Evolutionary conservation across 1,139 yeast genomes (phyloP), one percentile per base, ranked within the genome.

Genomic region (Blastobotrys illinoisensis): DNA sequence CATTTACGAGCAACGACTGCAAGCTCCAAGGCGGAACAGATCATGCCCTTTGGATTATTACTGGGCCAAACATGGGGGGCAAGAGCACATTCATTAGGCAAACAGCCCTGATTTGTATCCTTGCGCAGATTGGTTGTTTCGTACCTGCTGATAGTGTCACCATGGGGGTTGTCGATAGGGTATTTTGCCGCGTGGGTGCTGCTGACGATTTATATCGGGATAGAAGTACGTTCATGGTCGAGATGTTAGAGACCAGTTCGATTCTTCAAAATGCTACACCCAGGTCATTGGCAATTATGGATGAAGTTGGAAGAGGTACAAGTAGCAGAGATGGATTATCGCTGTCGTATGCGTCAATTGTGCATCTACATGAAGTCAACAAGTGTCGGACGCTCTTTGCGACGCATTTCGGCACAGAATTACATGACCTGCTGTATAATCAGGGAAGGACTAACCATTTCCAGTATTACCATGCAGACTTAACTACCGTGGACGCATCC

Each of bases 291-390:
- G 97, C 97, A 0, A 86, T 93, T 32, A 81, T 93, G 48, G 99
- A 93, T 71, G 99, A 93, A 64, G 85, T 93, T n/a, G 99, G 99
- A 0, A 76, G 99, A 57, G 99, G 99, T 0, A 93, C 99, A 0
- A 87, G 96, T 58, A 86, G 91, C 0, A 76, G 77, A 54, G 99
- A 93, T 71, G 98, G 99, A 0, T 75, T 89, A 7, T 88, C 97
- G 0, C 84, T 93, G 55, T 97, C 99, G 0, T 90, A 79, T 72
- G 95, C 96, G 0, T 80, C 95, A 0, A 71, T 93, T 49, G 69
- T 79, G 44, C 81, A 85, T 64, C 70, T 93, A 51, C 64, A 81
- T 13, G 69, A 73, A 7, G 71, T 68, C 1, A 88, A 85, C 62
- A 76, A 80, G 61, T 85, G 96, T 62, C 77, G 96, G 20, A 80